Evolutionary conservation across 805 yeast species (phyloP), one percentile per base, ranked within the genome.

Genomic region (Wickerhamiella vanderwaltii): DNA sequence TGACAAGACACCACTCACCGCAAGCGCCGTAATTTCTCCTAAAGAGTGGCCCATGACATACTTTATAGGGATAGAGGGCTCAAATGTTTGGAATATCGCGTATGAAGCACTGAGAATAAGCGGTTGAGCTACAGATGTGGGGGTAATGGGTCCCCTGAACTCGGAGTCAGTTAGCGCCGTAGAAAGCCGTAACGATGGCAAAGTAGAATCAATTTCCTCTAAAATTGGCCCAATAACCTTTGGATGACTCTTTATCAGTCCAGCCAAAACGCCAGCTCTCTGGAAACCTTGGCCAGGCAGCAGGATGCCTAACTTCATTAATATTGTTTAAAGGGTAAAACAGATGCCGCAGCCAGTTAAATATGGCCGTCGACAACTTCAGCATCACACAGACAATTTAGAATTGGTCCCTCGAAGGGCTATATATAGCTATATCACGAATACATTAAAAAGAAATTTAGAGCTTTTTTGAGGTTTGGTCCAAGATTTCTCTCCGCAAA

Each of bases 401-500:
- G 7, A 7, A 24, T 11, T 24, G 26, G 26, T 9, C 13, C n/a
- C 25, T 18, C n/a, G n/a, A n/a, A n/a, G 23, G 25, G 20, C 25
- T 12, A 32, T 32, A 29, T 28, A 18, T 29, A 36, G 39, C 30
- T 25, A 25, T 26, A 35, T 17, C n/a, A n/a, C n/a, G n/a, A n/a
- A n/a, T n/a, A n/a, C n/a, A n/a, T n/a, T n/a, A n/a, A 18, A 18
- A 29, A 16, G 22, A 26, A 15, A 35, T 12, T 28, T 59, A 60
- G 38, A 63, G 49, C 44, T 48, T 59, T 46, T 64, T 68, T 49
- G 57, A 61, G 48, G 47, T 50, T 50, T 82, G 82, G 26, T 65
- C 61, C 41, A 91, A 63, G 3, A 73, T 55, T 40, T 60, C 63
- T 47, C 57, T 94, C 54, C 77, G 75, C 54, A 78, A 25, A 26